These are phyloP conservation scores for Teratosphaeria nubilosa DNA, from an alignment of 2,329 filamentous ascomycete genomes.

Conservation along the genomic window DNA sequence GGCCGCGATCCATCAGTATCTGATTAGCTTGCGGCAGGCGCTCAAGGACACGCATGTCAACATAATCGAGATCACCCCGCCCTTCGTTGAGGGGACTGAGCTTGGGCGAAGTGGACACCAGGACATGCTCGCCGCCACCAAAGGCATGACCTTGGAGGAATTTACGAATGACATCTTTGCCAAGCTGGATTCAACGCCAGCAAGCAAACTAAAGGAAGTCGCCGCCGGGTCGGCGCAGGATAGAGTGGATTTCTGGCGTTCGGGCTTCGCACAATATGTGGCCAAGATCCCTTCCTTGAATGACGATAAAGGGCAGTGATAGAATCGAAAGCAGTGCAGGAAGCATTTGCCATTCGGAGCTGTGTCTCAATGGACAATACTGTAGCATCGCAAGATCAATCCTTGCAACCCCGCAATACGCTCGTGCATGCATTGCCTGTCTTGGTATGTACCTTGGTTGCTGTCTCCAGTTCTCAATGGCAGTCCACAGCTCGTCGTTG, in stretches of 20 bases:
- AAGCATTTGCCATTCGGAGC: neutral
- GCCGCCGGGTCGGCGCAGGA: constrained; percentile 6
- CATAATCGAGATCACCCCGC: constrained; percentile 15
- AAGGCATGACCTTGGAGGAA: constrained; percentile 7
- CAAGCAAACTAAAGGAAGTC: constrained; percentile 10
- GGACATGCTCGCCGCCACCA: neutral
- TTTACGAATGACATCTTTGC: constrained; percentile 6
- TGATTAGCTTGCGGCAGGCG: constrained; percentile 8
- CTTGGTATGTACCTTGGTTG: too few relatives aligned
- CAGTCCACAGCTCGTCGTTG: too few relatives aligned
- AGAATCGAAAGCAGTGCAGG: neutral
- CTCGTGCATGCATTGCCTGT: too few relatives aligned
- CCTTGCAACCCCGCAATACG: too few relatives aligned
- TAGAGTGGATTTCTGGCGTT: constrained; percentile 7
- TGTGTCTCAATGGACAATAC: too few relatives aligned
- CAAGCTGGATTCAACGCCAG: constrained; percentile 5
- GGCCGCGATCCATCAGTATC: constrained; percentile 9
- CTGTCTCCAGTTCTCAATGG: too few relatives aligned
- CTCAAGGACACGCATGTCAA: constrained; percentile 11
- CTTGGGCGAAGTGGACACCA: neutral
- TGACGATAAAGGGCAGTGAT: neutral
- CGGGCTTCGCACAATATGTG: neutral
- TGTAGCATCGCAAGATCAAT: too few relatives aligned
- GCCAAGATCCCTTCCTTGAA: neutral
- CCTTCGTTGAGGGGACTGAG: constrained; percentile 6